Base-by-base conservation (phyloP, 108 stramenopile genomes). In the Ochromonas danica region DNA sequence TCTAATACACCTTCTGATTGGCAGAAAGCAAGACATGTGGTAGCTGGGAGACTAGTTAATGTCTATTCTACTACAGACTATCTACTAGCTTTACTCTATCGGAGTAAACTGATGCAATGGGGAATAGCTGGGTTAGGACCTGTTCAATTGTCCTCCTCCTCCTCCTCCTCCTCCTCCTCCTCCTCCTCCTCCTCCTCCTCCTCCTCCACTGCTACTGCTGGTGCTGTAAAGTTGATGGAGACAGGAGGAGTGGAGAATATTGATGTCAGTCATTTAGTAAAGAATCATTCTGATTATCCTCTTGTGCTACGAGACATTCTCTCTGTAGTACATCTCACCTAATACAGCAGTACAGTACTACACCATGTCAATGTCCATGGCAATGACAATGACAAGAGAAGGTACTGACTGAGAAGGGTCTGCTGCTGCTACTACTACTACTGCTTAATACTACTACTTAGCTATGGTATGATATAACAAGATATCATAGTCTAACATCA, bases 1-100 rank as follows among this genome's bases (percentile, higher is more conserved):
- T 33, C 39, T 0, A 71, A 1, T 1, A n/a, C 62, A 42, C 1
- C 1, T 0, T 1, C 22, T 35, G 39, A 17, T 39, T 98, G 96
- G 97, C 84, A 83, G 79, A 86, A 86, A 42, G 92, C 90, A 33
- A 85, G 94, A 43, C 83, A 86, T 79, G 87, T 96, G 31, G 95
- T 96, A 31, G 89, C 92, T 27, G 95, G 95, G 1, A 82, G 95
- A 42, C 78, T 96, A n/a, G 91, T 98, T 25, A 98, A 98, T 78
- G 93, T 92, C 71, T 97, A 93, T 85, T 89, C 90, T 10, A 80
- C 88, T 0, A 92, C 89, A 65, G 97, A 98, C 81, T 90, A 91
- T 82, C 90, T 98, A 80, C 80, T 98, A 10, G 92, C 92, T 1
- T 82, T 96, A 3, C 89, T 93, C 43, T 96, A 95, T 83, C 81